Base-by-base conservation (phyloP, 2,329 filamentous ascomycete genomes). In the Xylariaceae sp. region DNA sequence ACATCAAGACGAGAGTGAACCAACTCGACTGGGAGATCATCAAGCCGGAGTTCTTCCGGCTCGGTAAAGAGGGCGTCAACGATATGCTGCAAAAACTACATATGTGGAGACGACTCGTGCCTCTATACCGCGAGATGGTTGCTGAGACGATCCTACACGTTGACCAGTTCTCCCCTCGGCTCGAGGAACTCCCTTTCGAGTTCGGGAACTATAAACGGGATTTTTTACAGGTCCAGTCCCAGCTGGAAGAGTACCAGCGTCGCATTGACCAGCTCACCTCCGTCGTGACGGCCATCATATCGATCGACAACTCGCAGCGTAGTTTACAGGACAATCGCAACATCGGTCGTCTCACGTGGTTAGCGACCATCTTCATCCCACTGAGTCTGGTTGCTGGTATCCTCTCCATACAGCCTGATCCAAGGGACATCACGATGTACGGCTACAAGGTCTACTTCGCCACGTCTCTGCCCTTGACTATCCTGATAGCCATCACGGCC, bases 361-460 rank as follows among this genome's bases (percentile, higher is more conserved):
- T 73, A 2, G 72, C 72, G 2, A 73, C 71, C 0, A 65, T 73
- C 54, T 73, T 73, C 60, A 70, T 73, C 13, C 72, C 72, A 2
- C 60, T 73, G 18, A 71, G 69, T 51, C 66, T 71, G 10, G 61
- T 73, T 2, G 67, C 71, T 11, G 66, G 64, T 1, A 57, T 69
- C 23, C 68, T 73, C 6, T 71, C 69, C 11, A 73, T 73, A 71
- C 67, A 68, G 39, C 57, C 65, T 3, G 61, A 70, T 34, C 54
- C 58, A 4, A 55, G 55, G 7, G 57, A 58, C 2, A 64, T 66
- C n/a, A 60, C 58, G 35, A 30, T 34, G 3, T 23, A 59, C 15
- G 69, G 68, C 1, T 59, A 66, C 34, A 61, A 53, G 18, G 47
- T 64, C 39, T 71, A 68, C 56, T 68, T 68, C 34, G 64, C 61